Evolutionary conservation across 1,284 basidiomycete species (phyloP).

Genomic region (Porogramme epimiltina): DNA sequence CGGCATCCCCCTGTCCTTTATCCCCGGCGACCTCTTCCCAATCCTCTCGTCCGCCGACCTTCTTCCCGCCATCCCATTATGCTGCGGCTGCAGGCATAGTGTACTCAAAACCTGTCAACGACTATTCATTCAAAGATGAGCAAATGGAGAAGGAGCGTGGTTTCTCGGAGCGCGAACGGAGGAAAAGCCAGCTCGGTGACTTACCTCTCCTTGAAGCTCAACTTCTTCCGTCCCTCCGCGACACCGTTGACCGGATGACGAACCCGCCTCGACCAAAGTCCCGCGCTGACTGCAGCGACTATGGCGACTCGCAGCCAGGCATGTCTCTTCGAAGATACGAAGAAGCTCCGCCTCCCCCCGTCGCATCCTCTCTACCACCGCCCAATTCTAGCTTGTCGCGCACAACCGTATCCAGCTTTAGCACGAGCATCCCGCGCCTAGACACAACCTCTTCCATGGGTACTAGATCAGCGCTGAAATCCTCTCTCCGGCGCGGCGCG

Average conservation of each 20-base stretch:
- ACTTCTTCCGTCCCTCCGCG: constrained; percentile 65
- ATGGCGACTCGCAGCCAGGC: not conserved
- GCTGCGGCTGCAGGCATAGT: constrained; percentile 57
- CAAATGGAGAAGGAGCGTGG: constrained; percentile 16
- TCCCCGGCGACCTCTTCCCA: constrained; percentile 1
- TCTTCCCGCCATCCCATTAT: constrained; percentile 65
- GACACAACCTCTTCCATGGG: constrained; percentile 1
- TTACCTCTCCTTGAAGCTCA: constrained; percentile 62
- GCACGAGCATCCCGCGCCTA: constrained; percentile 8
- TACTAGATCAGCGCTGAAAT: constrained; percentile 14
- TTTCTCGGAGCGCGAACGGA: constrained; percentile 26
- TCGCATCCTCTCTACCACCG: not conserved
- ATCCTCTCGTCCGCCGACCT: constrained; percentile 39
- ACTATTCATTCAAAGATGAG: not conserved
- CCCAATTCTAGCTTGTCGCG: not conserved
- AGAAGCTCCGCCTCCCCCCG: not conserved
- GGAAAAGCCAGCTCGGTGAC: constrained; percentile 49
- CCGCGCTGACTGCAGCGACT: constrained; percentile 3
- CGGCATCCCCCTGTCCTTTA: constrained; percentile 1
- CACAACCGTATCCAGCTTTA: constrained; percentile 1
- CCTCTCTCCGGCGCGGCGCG: constrained; percentile 5
- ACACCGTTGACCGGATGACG: constrained; percentile 75
- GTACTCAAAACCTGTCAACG: constrained; percentile 1
- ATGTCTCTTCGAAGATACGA: not conserved
- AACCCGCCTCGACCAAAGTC: constrained; percentile 23